These are phyloP conservation scores for Penicillium crystallinum DNA, from an alignment of 495 filamentous ascomycete species.

Conservation along the genomic window DNA sequence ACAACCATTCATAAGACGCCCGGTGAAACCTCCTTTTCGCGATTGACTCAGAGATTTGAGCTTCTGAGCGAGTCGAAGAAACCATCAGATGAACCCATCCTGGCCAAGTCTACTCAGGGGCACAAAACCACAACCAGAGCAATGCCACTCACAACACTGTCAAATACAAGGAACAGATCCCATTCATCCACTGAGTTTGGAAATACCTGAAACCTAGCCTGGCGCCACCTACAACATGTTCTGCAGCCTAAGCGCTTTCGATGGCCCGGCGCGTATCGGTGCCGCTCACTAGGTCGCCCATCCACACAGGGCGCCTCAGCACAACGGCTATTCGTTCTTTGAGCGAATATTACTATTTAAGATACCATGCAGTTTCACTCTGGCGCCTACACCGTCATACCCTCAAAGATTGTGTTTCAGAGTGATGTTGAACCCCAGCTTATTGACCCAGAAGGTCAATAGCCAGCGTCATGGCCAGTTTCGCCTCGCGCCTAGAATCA, in stretches of 20 bases:
- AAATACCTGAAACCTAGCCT: conserved; percentile 14
- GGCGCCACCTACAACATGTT: not conserved
- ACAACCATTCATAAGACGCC: not conserved
- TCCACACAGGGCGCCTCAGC: conserved; percentile 23
- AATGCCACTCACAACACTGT: not conserved
- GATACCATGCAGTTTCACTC: conserved; percentile 33
- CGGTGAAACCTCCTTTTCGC: not conserved
- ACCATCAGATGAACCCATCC: not conserved
- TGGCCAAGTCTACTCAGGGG: not conserved
- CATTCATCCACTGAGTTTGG: not conserved
- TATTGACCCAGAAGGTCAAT: conserved; percentile 2
- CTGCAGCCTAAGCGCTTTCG: conserved; percentile 22
- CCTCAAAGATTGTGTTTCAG: conserved; percentile 27
- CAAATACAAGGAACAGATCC: not conserved
- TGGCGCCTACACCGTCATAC: conserved; percentile 29
- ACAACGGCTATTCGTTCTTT: conserved; percentile 7
- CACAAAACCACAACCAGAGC: not conserved
- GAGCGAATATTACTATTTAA: not conserved
- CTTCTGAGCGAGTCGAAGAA: not conserved
- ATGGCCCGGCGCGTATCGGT: conserved; percentile 36
- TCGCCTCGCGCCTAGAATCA: conserved; percentile 16
- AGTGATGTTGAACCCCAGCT: not conserved
- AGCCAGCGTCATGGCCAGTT: conserved; percentile 12
- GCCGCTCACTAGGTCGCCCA: conserved; percentile 10
- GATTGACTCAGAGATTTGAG: no score